Percentiles rank a stretch among this genome's conserved stretches.
phyloP scores from a whole-genome alignment of 2,329 filamentous ascomycete species.

The Exserohilum turcica region DNA sequence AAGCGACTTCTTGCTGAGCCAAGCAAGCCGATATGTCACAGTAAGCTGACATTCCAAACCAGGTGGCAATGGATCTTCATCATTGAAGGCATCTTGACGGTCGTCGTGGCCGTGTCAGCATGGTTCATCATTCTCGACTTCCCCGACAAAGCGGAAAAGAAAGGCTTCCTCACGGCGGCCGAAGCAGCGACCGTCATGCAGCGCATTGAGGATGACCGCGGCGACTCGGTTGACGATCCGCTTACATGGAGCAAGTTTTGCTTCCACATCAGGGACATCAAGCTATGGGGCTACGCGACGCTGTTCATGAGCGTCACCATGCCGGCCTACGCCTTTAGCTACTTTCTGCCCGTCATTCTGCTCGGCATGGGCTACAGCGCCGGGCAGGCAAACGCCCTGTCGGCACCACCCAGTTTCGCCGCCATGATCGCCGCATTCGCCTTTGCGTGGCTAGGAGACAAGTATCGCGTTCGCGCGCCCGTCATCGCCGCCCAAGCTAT shows the following conservation, averaged over 20 bases:
- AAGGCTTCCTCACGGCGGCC: slow-evolving; percentile 26
- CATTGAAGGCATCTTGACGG: slow-evolving; percentile 35
- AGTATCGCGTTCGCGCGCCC: slow-evolving; percentile 31
- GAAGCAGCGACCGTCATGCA: slow-evolving; percentile 27
- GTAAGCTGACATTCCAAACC: not conserved
- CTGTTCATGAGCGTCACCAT: slow-evolving; percentile 32
- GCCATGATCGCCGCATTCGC: slow-evolving; percentile 31
- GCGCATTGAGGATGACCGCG: slow-evolving; percentile 32
- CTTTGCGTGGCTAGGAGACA: slow-evolving; percentile 34
- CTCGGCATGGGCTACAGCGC: slow-evolving; percentile 30
- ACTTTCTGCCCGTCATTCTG: slow-evolving; percentile 37
- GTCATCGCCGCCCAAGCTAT: slow-evolving; percentile 28
- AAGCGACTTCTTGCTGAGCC: no score
- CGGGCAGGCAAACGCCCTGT: slow-evolving; percentile 23
- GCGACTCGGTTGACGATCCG: slow-evolving; percentile 28
- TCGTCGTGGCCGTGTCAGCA: slow-evolving; percentile 30
- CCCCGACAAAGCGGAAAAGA: slow-evolving; percentile 32
- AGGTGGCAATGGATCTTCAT: slow-evolving; percentile 41
- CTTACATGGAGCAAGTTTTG: slow-evolving; percentile 27
- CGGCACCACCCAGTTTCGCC: slow-evolving; percentile 32
- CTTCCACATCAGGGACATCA: slow-evolving; percentile 26
- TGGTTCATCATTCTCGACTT: slow-evolving; percentile 38
- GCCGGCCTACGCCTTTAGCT: slow-evolving; percentile 33
- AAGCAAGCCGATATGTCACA: no score
- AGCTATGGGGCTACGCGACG: slow-evolving; percentile 32